Percentiles rank a stretch among this genome's conserved stretches.
Evolutionary conservation across 805 yeast species (phyloP).

Genomic region (Isabelozyma gotoi): DNA sequence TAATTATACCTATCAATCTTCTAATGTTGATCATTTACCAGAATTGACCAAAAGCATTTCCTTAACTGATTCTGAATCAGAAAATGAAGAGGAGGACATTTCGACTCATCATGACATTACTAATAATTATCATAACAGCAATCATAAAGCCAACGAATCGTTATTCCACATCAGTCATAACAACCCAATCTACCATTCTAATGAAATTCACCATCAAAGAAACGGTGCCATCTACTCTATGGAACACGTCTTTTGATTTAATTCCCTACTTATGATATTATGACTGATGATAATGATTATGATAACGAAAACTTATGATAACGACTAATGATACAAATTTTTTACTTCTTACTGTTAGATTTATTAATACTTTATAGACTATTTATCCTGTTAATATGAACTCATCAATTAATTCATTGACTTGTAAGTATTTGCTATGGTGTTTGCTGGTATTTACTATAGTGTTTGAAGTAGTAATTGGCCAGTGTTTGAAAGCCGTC

Average conservation of each 20-base stretch:
- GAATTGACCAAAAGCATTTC: constrained; percentile 16
- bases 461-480: too few species aligned
- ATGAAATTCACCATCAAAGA: constrained; percentile 19
- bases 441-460: too few species aligned
- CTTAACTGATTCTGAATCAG: constrained; percentile 16
- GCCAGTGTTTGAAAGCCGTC: too few species aligned
- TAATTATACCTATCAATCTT: not conserved
- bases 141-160: constrained; percentile 3
- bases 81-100: constrained; percentile 1
- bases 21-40: constrained; percentile 8
- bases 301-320: not conserved
- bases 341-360: not conserved
- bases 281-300: not conserved
- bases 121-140: constrained; percentile 3
- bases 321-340: not conserved
- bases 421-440: not conserved
- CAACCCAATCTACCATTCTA: constrained; percentile 5
- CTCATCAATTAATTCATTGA: too few species aligned
- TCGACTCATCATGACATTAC: constrained; percentile 2
- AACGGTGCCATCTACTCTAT: constrained; percentile 36
- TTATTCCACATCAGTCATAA: constrained; percentile 4
- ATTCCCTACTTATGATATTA: not conserved
- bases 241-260: constrained; percentile 34
- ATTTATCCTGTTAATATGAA: not conserved
- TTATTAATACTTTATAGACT: not conserved